A percentile compares a stretch with the other conserved stretches of the same genome.
These are phyloP conservation scores for Viridothelium virens DNA, from an alignment of 495 filamentous ascomycete species.

Conservation along the genomic window DNA sequence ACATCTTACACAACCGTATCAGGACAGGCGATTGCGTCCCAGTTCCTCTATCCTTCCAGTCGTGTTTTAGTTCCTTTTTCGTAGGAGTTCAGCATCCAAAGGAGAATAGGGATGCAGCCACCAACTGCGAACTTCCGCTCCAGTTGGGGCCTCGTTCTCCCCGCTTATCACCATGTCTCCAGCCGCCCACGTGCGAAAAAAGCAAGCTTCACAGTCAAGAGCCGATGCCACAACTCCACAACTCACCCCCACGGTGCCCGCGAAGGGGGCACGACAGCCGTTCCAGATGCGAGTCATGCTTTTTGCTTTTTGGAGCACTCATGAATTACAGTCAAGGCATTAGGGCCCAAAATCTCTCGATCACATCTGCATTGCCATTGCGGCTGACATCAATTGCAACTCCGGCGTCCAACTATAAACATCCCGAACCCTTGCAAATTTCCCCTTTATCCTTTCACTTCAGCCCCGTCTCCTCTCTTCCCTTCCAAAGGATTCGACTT, in stretches of 20 bases:
- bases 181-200: slow-evolving; percentile 3
- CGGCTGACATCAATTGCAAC: not conserved
- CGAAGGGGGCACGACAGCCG: not conserved
- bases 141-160: not conserved
- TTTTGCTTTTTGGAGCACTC: not conserved
- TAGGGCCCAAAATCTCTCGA: too few relatives aligned
- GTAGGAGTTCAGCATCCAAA: not conserved
- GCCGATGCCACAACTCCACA: not conserved
- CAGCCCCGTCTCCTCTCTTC: not conserved
- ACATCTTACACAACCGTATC: slow-evolving; percentile 4
- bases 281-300: not conserved
- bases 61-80: not conserved
- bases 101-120: not conserved
- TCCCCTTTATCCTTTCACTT: not conserved
- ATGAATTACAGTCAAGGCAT: too few relatives aligned
- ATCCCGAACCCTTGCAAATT: too few relatives aligned
- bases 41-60: not conserved
- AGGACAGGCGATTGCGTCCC: not conserved
- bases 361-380: too few relatives aligned
- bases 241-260: not conserved
- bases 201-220: not conserved
- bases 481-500: not conserved
- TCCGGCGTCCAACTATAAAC: too few relatives aligned
- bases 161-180: not conserved
- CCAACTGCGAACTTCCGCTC: not conserved